Evolutionary conservation across 176 grass and related monocot genomes (phyloP), one percentile per base, ranked within the genome.

Genomic region (Cocos nucifera): DNA sequence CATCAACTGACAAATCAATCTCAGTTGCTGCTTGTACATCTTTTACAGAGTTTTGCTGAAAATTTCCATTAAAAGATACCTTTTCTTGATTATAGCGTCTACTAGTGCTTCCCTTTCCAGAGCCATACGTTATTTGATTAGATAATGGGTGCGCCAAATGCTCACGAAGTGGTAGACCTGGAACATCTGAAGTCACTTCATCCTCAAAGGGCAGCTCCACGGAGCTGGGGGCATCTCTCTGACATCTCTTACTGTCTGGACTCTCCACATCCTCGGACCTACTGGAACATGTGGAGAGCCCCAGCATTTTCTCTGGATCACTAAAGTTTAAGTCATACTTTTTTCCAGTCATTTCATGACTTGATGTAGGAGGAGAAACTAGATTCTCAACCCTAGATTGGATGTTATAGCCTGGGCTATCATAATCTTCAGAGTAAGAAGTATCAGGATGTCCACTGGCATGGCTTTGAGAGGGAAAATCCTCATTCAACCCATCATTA

Each of bases 1-100:
- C 82, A 44, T 78, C 75, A 72, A 86, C 66, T 67, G 86, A 84
- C 32, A 83, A 78, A 56, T 80, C 84, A 69, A 73, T 77, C 69
- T 75, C 82, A 55, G 55, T 60, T 17, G 66, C 54, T 6, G 57
- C 71, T 77, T 80, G 67, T 27, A 27, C 56, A 73, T 86, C 71
- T 67, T 76, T 44, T 14, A 14, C 77, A 68, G 28, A 54, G 59
- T 56, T 81, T 25, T 53, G 69, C 4, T 21, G 48, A 71, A 70
- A 50, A n/a, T 66, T 66, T 21, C 17, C 51, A 66, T 17, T 49
- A 30, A 49, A 53, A 39, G 64, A 44, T 25, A 65, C 56, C 65
- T 19, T 65, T 29, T 61, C 57, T 56, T 63, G 17, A 19, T 58
- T 53, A 30, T 25, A 49, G 69, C 16, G 22, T 55, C 52, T 64